Conservation (phyloP, 345 rosid species). For the Eucalyptus coolabah region DNA sequence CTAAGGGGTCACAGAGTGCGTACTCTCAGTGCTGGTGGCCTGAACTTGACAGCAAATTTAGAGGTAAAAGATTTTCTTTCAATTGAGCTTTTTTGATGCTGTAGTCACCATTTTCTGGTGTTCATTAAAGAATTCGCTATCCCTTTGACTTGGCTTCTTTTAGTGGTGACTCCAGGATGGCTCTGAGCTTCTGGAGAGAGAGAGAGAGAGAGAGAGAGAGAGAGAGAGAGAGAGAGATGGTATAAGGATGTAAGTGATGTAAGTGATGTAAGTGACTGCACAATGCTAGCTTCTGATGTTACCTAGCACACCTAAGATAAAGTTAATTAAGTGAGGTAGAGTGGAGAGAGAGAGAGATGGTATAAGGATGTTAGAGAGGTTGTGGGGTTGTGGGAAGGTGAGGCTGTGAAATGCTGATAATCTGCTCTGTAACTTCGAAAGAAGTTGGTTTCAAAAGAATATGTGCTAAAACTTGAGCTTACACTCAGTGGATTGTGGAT, state of each 20-base stretch:
- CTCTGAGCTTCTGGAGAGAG: neutral
- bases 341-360: neutral
- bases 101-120: neutral
- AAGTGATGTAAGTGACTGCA: too few relatives aligned
- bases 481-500: neutral
- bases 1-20: slow-evolving; percentile 92
- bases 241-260: neutral
- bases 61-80: slow-evolving; percentile 39
- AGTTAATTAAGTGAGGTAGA: neutral
- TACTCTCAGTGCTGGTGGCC: slow-evolving; percentile 61
- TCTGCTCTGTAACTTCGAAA: neutral
- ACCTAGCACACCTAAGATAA: too few relatives aligned
- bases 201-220: neutral
- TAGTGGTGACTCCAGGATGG: neutral
- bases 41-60: slow-evolving; percentile 74
- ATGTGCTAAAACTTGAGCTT: neutral
- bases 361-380: neutral
- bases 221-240: neutral
- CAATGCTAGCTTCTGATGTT: too few relatives aligned
- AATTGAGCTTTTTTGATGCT: neutral
- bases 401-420: neutral
- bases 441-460: neutral
- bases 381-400: neutral
- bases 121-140: neutral
- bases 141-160: neutral